Conservation (phyloP, 2,329 filamentous ascomycete species). For the Cladosporium velox region DNA sequence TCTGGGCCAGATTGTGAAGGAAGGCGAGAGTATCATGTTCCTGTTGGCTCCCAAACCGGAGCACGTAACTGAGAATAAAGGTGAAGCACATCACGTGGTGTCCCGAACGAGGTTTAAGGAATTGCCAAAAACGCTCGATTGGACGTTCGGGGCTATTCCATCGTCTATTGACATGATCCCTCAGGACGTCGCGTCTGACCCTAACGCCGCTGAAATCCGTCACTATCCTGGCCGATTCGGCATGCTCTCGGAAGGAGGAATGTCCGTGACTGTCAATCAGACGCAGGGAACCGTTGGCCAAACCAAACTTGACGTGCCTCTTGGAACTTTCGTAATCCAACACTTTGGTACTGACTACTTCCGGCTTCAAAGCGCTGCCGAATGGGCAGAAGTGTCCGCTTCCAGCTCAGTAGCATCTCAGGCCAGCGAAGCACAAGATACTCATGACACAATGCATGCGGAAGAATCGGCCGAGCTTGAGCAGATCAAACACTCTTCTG, state of each 20-base stretch:
- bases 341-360: neutral
- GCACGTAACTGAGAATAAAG: conserved; percentile 7
- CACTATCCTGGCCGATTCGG: conserved; percentile 56
- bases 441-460: neutral
- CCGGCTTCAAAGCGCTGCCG: neutral
- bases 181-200: conserved; percentile 20
- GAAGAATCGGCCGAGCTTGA: neutral
- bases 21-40: conserved; percentile 68
- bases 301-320: conserved; percentile 22
- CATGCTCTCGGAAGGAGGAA: conserved; percentile 61
- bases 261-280: conserved; percentile 44
- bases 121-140: no score
- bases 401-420: neutral
- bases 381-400: neutral
- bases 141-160: conserved; percentile 45
- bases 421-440: neutral
- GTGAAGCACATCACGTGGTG: neutral
- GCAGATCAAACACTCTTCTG: neutral
- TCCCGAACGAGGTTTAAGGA: no score
- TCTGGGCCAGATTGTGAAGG: conserved; percentile 59
- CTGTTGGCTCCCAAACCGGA: conserved; percentile 50
- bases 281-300: neutral
- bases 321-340: neutral
- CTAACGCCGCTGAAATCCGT: conserved; percentile 18
- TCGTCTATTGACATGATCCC: conserved; percentile 44